These are phyloP conservation scores for Eucalyptus erythrocorys DNA, from an alignment of 345 rosid genomes.

Conservation along the genomic window DNA sequence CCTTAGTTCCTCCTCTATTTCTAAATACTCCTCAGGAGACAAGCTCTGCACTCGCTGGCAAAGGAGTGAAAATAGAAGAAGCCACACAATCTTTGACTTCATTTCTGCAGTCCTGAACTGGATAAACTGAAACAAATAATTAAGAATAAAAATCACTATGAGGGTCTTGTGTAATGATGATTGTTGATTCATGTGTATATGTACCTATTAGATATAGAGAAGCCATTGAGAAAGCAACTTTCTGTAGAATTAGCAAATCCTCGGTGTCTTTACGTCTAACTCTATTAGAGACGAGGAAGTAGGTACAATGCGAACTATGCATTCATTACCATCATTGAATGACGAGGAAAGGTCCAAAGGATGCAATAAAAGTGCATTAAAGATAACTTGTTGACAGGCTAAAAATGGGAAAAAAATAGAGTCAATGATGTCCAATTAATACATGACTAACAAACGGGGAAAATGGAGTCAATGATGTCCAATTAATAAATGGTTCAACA, in stretches of 20 bases:
- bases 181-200: not conserved
- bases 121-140: not conserved
- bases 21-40: slow-evolving; percentile 9
- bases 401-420: not conserved
- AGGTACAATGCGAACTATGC: not conserved
- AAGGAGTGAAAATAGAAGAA: not conserved
- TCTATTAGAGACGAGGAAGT: not conserved
- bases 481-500: not conserved
- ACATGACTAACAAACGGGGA: not conserved
- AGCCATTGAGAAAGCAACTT: not conserved
- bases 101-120: not conserved
- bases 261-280: not conserved
- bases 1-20: slow-evolving; percentile 12
- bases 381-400: not conserved
- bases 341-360: not conserved
- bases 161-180: not conserved
- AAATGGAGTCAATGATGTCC: not conserved
- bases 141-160: not conserved
- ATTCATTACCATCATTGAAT: not conserved
- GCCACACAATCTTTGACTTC: not conserved
- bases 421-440: not conserved
- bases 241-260: not conserved
- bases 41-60: not conserved
- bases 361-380: not conserved
- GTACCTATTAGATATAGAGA: not conserved